Base-by-base conservation (phyloP, 2,329 filamentous ascomycete species). In the Penicillium italicum region DNA sequence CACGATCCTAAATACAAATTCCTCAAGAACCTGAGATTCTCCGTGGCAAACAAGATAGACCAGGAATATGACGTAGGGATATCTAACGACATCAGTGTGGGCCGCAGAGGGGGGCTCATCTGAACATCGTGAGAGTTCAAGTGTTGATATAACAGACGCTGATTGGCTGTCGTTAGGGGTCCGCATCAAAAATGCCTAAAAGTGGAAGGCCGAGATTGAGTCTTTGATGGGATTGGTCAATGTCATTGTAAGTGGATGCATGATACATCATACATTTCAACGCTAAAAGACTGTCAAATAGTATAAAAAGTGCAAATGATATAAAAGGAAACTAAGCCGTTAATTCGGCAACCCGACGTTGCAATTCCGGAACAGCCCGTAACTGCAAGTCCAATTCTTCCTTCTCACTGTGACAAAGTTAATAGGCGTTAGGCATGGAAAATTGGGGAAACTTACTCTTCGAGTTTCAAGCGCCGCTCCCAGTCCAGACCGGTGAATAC, bases 401-500 rank as follows among this genome's bases (percentile, higher is more conserved):
- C 74, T 89, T 95, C 80, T 97, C 94, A 74, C 81, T 84, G 50
- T 60, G 20, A 12, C 26, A 41, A 11, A 10, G 48, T 67, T 60
- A 66, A 56, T 59, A 26, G 41, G 38, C 22, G 18, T 5, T 31
- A 11, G 22, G 30, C 30, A 18, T 16, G 18, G 50, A 6, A 44
- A 16, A 38, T 16, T 14, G 12, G 28, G 14, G 43, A 45, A 43
- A 75, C 80, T 73, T 74, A 83, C 81, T 99, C 94, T 79, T 99
- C 94, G 47, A 99, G 79, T 73, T 85, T 83, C 72, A 97, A 74
- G 58, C 94, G 81, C 71, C 82, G 86, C 66, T 97, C 93, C 18
- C 93, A 93, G 73, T 99, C 94, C 47, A 99, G 78, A 54, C 83
- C 84, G 0, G 91, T 95, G 69, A 99, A 99, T 34, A 97, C 85